These are phyloP conservation scores for Amborella trichopoda DNA, from an alignment of 164 flowering plant species.

Conservation along the genomic window DNA sequence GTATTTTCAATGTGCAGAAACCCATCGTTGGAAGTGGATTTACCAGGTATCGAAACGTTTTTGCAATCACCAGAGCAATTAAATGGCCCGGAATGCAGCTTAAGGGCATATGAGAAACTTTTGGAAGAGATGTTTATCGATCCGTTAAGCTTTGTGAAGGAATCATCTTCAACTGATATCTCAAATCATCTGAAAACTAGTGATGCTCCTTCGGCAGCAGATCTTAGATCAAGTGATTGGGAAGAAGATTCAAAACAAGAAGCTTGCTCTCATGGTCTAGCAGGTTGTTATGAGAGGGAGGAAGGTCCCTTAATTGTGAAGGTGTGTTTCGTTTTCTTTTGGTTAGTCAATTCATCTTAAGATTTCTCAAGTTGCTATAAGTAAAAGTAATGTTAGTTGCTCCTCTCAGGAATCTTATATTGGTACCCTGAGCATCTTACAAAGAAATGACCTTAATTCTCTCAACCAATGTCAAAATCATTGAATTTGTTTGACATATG, in stretches of 20 bases:
- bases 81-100: constrained; percentile 8
- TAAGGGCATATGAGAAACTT: constrained; percentile 5
- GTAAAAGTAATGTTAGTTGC: not conserved
- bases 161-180: constrained; percentile 6
- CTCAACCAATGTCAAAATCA: not conserved
- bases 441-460: too few species aligned
- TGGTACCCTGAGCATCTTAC: too few species aligned
- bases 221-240: constrained; percentile 3
- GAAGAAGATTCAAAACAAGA: constrained; percentile 7
- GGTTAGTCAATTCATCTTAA: not conserved
- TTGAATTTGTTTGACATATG: not conserved
- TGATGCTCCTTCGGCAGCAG: constrained; percentile 20
- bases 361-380: not conserved
- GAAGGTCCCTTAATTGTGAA: constrained; percentile 1
- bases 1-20: constrained; percentile 24
- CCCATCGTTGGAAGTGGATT: constrained; percentile 27
- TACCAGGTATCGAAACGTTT: constrained; percentile 4
- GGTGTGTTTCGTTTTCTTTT: constrained; percentile 2
- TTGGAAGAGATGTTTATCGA: constrained; percentile 8
- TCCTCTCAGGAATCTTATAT: too few species aligned
- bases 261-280: not conserved
- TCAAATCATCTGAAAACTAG: constrained; percentile 13
- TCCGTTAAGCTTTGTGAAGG: constrained; percentile 6
- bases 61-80: constrained; percentile 6
- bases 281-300: not conserved